These are phyloP conservation scores for Akanthomyces lecanii DNA, from an alignment of 2,329 filamentous ascomycete genomes.

Conservation along the genomic window DNA sequence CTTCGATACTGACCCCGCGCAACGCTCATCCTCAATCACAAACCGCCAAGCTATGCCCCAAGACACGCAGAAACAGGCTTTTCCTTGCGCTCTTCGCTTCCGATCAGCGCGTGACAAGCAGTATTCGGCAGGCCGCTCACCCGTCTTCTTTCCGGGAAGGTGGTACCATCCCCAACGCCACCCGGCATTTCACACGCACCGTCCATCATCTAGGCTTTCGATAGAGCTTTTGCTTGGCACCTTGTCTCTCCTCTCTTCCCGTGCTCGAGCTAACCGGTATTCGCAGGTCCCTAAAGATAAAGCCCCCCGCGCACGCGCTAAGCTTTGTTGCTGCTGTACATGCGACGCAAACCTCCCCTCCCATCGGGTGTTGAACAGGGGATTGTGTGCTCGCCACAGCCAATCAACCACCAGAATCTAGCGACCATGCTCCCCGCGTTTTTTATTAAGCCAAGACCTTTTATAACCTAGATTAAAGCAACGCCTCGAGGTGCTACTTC, in stretches of 20 bases:
- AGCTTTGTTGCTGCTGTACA: too few species aligned
- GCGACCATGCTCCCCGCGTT: neutral
- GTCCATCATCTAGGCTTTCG: neutral
- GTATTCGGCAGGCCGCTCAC: conserved; percentile 4
- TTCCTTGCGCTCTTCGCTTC: neutral
- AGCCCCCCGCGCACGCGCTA: too few species aligned
- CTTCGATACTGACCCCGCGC: too few species aligned
- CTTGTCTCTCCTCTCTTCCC: too few species aligned
- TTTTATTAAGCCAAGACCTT: neutral
- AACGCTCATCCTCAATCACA: too few species aligned
- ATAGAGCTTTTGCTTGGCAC: neutral
- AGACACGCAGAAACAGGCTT: neutral
- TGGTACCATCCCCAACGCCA: neutral
- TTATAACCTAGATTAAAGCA: neutral
- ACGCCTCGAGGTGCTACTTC: neutral
- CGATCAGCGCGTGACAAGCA: neutral
- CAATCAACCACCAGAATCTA: neutral
- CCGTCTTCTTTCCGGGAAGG: conserved; percentile 2
- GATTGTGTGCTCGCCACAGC: neutral
- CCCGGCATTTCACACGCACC: neutral
- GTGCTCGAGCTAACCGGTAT: neutral
- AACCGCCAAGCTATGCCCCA: too few species aligned
- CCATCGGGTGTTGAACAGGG: too few species aligned
- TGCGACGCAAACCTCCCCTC: neutral
- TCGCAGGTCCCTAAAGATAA: conserved; percentile 1